Conservation (phyloP, 352 stramenopile genomes). For the Phytophthora europaea region DNA sequence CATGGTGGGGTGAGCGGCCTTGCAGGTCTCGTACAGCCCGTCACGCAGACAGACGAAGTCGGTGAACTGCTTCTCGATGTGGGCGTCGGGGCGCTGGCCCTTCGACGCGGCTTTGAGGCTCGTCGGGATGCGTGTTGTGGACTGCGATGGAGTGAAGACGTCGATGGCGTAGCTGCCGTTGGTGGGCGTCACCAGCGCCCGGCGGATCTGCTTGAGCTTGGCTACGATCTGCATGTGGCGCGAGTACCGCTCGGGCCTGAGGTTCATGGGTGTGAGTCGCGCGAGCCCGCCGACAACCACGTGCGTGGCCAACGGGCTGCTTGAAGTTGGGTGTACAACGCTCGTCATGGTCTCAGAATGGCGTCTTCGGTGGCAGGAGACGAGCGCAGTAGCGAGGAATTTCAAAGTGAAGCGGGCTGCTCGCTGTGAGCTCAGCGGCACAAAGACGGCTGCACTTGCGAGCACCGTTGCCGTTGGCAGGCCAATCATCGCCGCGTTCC, state of each 20-base stretch:
- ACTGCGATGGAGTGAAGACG: slow-evolving; percentile 26
- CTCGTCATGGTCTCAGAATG: background rate
- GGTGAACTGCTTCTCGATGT: slow-evolving; percentile 25
- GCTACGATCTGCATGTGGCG: slow-evolving; percentile 28
- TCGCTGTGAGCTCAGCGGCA: background rate
- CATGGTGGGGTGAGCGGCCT: slow-evolving; percentile 21
- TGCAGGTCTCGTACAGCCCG: slow-evolving; percentile 40
- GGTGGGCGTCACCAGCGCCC: slow-evolving; percentile 7
- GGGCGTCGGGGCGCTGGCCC: slow-evolving; percentile 15
- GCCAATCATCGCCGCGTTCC: slow-evolving; percentile 17
- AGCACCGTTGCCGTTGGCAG: background rate
- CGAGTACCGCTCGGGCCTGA: slow-evolving; percentile 33
- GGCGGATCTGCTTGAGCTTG: slow-evolving; percentile 31
- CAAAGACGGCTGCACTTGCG: background rate
- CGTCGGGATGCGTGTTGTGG: slow-evolving; percentile 21
- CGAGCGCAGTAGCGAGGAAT: slow-evolving; percentile 9
- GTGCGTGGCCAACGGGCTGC: background rate
- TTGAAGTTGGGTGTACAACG: slow-evolving; percentile 2
- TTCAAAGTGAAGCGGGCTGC: slow-evolving; percentile 10
- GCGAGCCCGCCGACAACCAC: slow-evolving; percentile 12
- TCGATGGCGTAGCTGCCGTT: slow-evolving; percentile 24
- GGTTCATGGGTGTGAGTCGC: slow-evolving; percentile 15
- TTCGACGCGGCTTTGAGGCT: slow-evolving; percentile 17
- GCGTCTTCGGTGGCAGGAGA: background rate
- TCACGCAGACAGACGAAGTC: slow-evolving; percentile 48